Base-by-base conservation (phyloP, 805 yeast genomes). In the Candida ovalis region DNA sequence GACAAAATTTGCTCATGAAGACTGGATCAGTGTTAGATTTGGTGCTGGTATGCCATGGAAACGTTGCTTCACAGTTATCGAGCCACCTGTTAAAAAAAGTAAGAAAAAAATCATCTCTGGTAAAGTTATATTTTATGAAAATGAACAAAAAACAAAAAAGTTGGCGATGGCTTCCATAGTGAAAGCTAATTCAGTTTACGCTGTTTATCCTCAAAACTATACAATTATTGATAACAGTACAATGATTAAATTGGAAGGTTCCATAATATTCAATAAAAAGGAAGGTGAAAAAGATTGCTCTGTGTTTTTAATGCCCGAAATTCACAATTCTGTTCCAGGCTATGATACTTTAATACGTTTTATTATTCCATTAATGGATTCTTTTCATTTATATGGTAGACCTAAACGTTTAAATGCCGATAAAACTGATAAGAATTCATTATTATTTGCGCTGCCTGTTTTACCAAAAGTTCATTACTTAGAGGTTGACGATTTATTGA, bases 1-100 rank as follows among this genome's bases (percentile, higher is more conserved):
- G 54, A 84, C 94, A 18, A 84, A 92, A 60, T 87, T 82, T 63
- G 81, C 80, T 50, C 94, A 89, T 61, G 96, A 88, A 66, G 97
- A 91, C 60, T 92, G 97, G 97, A 90, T 86, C 39, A 79, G 90
- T 63, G 96, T 94, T 17, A 76, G 98, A 55, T 94, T 92, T 66
- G 98, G 99, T 18, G 80, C 94, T 9, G 99, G 99, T 22, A 88
- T 89, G 96, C 96, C 97, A 1, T 94, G 97, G 97, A 87, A 84
- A 62, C 77, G 96, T 50, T 92, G 97, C 62, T 94, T 80, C 71
- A 92, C 96, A 2, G 96, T 91, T 10, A 78, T 92, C 48, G 87
- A 86, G 56, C 91, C 91, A 55, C 71, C 90, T 58, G 54, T 71
- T 35, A 61, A 75, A 59, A 82, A 66, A 54, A 68, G 66, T 52